Evolutionary conservation across 148 eudicot genomes (phyloP).

Genomic region (Silene uniflora): DNA sequence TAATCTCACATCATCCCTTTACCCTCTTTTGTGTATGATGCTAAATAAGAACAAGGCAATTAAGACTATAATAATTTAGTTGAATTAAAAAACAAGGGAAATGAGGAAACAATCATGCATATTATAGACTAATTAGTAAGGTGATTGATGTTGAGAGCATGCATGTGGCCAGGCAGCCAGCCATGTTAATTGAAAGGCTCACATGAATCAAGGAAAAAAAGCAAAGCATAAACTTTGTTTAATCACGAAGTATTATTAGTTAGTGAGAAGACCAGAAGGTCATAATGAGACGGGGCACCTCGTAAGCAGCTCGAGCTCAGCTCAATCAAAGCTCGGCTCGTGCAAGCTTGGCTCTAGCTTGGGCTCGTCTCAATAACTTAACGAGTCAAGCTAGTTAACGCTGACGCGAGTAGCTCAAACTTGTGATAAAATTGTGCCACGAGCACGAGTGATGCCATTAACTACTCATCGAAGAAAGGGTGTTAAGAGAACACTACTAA

Average conservation of each 20-base stretch:
- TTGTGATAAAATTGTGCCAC: too few species aligned
- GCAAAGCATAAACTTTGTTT: constrained; percentile 21
- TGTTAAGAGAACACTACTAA: too few species aligned
- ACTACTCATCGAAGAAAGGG: too few species aligned
- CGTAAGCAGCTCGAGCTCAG: too few species aligned
- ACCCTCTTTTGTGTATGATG: constrained; percentile 13
- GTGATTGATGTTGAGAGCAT: constrained; percentile 37
- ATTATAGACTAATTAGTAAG: constrained; percentile 19
- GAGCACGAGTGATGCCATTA: too few species aligned
- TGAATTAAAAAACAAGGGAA: background rate
- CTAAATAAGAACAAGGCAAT: constrained; percentile 14
- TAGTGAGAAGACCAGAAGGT: background rate
- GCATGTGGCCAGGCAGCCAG: constrained; percentile 64
- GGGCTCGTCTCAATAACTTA: too few species aligned
- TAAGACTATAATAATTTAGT: background rate
- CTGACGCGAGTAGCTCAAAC: too few species aligned
- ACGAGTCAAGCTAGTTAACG: too few species aligned
- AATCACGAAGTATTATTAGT: constrained; percentile 28
- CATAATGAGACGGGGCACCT: too few species aligned
- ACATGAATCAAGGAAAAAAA: constrained; percentile 37
- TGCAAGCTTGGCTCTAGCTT: too few species aligned
- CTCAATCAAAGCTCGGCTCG: too few species aligned
- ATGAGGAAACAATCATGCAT: constrained; percentile 5
- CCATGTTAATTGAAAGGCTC: constrained; percentile 34
- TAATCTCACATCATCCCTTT: constrained; percentile 38